phyloP scores from a whole-genome alignment of 2,329 filamentous ascomycete genomes.

The Stemphylium beticola region DNA sequence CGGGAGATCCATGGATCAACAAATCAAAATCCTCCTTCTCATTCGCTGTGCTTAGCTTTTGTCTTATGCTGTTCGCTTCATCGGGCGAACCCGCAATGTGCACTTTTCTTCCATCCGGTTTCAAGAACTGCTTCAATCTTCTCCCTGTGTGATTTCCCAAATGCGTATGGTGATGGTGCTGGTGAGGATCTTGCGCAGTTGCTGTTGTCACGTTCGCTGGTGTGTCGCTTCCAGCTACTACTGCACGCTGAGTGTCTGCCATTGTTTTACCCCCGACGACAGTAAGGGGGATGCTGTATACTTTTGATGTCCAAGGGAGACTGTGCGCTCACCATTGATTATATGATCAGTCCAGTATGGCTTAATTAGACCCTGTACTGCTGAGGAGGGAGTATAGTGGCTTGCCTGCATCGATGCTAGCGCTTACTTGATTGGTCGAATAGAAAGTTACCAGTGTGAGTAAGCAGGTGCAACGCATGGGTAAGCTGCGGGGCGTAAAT shows the following conservation, averaged over 20 bases:
- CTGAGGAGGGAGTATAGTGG: background rate
- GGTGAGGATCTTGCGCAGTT: background rate
- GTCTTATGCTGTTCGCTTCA: conserved; percentile 58
- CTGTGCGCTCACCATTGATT: no score
- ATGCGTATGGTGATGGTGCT: conserved; percentile 27
- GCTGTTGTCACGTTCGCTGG: conserved; percentile 2
- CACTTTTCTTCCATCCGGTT: conserved; percentile 62
- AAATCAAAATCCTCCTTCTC: conserved; percentile 59
- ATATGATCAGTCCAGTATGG: background rate
- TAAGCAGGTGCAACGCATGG: conserved; percentile 9
- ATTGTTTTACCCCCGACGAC: background rate
- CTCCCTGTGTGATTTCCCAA: conserved; percentile 43
- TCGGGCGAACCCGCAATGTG: conserved; percentile 64
- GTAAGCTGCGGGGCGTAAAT: conserved; percentile 6
- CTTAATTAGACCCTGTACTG: background rate
- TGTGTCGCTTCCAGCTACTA: conserved; percentile 4
- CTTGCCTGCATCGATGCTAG: conserved; percentile 4
- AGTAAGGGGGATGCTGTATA: background rate
- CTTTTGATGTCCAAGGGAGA: background rate
- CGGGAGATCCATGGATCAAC: conserved; percentile 63
- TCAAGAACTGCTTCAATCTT: conserved; percentile 60
- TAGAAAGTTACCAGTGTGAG: conserved; percentile 4
- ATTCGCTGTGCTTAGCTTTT: conserved; percentile 49
- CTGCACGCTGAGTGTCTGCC: conserved; percentile 12
- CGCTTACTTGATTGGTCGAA: conserved; percentile 6